Evolutionary conservation across 257 asterid species (phyloP), one percentile per base, ranked within the genome.

Genomic region (Ophiorrhiza pumila): DNA sequence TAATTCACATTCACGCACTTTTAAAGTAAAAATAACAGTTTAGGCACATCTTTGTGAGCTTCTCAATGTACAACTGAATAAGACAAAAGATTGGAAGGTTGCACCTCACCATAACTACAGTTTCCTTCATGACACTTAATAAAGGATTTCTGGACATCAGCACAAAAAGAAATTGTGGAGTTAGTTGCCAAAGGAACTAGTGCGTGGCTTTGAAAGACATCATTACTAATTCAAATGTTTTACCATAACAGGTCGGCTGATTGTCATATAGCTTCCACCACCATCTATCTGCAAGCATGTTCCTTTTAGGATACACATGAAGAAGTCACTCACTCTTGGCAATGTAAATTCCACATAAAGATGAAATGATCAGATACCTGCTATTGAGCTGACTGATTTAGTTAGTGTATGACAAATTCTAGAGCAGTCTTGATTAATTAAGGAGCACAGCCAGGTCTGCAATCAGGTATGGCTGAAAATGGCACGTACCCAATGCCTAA

Each of bases 401-500:
- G 2, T 23, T n/a, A 12, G 5, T 27, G 12, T 3, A 11, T 13
- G 0, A 32, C 65, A 53, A 60, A 55, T 35, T 47, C 17, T 55
- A 7, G 22, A 31, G 37, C 42, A 56, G 55, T 65, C 45, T 60
- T 77, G 55, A 72, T 32, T 52, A 32, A 52, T 5, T 13, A 71
- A 31, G 31, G 18, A 25, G 62, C 2, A 47, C 32, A 31, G 69
- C 63, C 72, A 49, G 53, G 29, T 74, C 75, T 32, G 53, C 46
- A 55, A 74, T 74, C 87, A 75, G 39, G 60, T 73, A 79, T 80
- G 76, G 77, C 77, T 76, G 86, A 91, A 86, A 74, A 84, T 73
- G 77, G 89, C 97, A 76, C 90, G 89, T 71, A 91, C 71, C 97
- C 97, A 91, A 56, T 89, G 89, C 89, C 97, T 91, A 71, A 79